Percentiles rank a stretch among this genome's conserved stretches.
Evolutionary conservation across 768 basidiomycete species (phyloP).

Genomic region (Russula abietina): DNA sequence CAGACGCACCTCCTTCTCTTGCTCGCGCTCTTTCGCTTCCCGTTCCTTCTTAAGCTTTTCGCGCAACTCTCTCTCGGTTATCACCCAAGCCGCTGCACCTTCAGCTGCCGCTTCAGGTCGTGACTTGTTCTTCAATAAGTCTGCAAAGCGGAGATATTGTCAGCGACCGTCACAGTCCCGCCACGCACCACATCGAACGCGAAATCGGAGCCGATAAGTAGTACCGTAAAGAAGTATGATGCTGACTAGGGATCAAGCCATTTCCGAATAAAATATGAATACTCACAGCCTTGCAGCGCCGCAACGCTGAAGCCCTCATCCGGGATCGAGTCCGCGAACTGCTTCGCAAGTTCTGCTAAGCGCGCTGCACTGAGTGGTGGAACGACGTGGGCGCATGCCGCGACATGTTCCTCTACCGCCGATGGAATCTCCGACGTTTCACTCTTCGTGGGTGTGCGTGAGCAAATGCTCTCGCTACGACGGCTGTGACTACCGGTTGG

Average conservation of each 20-base stretch:
- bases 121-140: conserved; percentile 79
- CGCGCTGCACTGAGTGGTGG: conserved; percentile 60
- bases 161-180: conserved; percentile 27
- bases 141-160: conserved; percentile 33
- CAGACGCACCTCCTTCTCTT: conserved; percentile 55
- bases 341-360: conserved; percentile 62
- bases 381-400: conserved; percentile 53
- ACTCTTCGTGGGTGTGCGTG: conserved; percentile 28
- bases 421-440: conserved; percentile 54
- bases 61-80: conserved; percentile 65
- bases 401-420: conserved; percentile 53
- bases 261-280: conserved; percentile 20
- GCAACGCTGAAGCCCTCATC: conserved; percentile 87
- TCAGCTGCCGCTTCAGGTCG: conserved; percentile 70
- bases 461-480: conserved; percentile 19
- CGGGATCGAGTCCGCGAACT: conserved; percentile 76
- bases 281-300: conserved; percentile 85
- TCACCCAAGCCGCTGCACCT: conserved; percentile 65
- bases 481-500: conserved; percentile 23
- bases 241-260: conserved; percentile 26
- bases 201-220: conserved; percentile 13
- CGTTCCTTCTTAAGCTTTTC: conserved; percentile 70
- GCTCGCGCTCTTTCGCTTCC: conserved; percentile 61
- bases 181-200: conserved; percentile 23
- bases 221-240: conserved; percentile 14